A percentile compares a stretch with the other conserved stretches of the same genome.
Conservation (phyloP, 176 grass and related monocot genomes). For the Triticum urartu region DNA sequence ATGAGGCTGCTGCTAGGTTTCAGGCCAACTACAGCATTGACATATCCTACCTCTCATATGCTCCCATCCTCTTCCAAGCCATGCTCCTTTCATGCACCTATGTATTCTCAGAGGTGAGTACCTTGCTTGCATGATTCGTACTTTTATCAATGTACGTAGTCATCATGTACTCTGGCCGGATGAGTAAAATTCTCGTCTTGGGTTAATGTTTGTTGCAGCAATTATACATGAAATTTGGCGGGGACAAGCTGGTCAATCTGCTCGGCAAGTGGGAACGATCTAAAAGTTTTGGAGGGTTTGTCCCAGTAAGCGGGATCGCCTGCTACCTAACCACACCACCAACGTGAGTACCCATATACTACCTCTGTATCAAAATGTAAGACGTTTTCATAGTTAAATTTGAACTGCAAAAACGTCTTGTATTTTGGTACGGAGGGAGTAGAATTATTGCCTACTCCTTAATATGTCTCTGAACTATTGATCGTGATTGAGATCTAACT, state of each 20-base stretch:
- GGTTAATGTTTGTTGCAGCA: neutral
- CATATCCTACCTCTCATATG: neutral
- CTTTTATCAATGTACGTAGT: neutral
- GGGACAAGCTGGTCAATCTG: neutral
- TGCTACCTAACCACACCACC: neutral
- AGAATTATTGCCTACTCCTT: neutral
- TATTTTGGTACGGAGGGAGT: neutral
- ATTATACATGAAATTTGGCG: neutral
- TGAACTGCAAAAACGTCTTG: no score
- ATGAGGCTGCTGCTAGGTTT: neutral
- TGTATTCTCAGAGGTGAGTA: neutral
- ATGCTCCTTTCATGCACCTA: neutral
- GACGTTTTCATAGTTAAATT: no score
- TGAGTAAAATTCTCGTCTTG: no score
- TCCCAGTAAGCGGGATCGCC: neutral
- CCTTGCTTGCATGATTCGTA: neutral
- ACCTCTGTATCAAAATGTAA: no score
- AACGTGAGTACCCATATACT: neutral
- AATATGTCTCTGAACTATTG: neutral
- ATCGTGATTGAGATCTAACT: neutral
- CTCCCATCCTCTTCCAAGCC: neutral
- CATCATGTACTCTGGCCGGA: neutral
- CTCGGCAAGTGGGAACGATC: conserved; percentile 2
- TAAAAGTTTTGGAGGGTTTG: neutral
- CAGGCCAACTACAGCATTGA: neutral